A percentile compares a stretch with the other conserved stretches of the same genome.
These are phyloP conservation scores for Coemansia pectinata DNA, from an alignment of 192 early-diverging fungal genomes.

Conservation along the genomic window DNA sequence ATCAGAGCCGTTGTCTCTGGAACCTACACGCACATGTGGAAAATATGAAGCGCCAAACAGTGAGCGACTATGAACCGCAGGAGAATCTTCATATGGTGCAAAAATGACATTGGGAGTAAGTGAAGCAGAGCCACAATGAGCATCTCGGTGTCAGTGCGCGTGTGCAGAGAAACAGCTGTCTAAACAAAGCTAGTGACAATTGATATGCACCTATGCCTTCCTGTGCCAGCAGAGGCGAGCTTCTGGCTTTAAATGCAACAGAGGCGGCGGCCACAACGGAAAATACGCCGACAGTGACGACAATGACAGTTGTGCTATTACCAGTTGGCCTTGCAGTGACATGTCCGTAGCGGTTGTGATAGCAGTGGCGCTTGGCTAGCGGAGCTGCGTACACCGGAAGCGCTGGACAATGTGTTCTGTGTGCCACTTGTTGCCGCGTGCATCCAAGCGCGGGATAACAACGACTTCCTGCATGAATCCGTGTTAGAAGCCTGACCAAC, in stretches of 20 bases:
- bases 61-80: slow-evolving; percentile 4
- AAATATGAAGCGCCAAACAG: background rate
- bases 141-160: background rate
- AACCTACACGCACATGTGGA: background rate
- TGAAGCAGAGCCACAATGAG: slow-evolving; percentile 2
- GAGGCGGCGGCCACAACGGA: background rate
- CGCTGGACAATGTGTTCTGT: slow-evolving; percentile 6
- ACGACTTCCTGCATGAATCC: slow-evolving; percentile 33
- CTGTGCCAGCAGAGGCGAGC: slow-evolving; percentile 6
- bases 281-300: slow-evolving; percentile 1
- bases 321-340: background rate
- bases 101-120: background rate
- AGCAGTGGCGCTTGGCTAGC: background rate
- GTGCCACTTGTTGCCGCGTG: slow-evolving; percentile 14
- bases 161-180: background rate
- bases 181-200: background rate
- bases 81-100: background rate
- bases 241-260: background rate
- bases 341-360: background rate
- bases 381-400: background rate
- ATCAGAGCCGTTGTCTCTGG: background rate
- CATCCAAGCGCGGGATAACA: slow-evolving; percentile 23
- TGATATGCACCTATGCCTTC: slow-evolving; percentile 4
- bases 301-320: slow-evolving; percentile 3
- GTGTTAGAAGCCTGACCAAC: slow-evolving; percentile 23